These are phyloP conservation scores for Meyerozyma guilliermondii DNA, from an alignment of 1,139 yeast genomes.

Conservation along the genomic window DNA sequence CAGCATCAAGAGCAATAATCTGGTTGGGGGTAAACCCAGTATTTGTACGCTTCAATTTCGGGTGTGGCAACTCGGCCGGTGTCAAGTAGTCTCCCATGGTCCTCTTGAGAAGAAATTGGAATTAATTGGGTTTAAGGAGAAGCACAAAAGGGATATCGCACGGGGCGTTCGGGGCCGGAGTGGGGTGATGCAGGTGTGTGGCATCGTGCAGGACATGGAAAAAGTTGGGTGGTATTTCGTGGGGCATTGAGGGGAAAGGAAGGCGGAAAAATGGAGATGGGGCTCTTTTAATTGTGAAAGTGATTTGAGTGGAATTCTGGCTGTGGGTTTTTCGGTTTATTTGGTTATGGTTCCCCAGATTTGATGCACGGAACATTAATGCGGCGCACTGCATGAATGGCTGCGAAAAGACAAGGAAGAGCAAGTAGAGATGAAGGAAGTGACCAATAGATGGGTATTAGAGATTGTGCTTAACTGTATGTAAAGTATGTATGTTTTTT, in stretches of 20 bases:
- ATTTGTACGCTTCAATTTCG: conserved; percentile 60
- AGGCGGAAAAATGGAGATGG: not conserved
- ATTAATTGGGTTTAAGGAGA: not conserved
- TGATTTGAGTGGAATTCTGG: not conserved
- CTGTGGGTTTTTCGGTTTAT: too few relatives aligned
- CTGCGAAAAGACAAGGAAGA: not conserved
- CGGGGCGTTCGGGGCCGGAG: conserved; percentile 1
- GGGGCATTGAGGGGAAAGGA: not conserved
- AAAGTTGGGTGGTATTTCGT: not conserved
- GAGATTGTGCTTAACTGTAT: too few relatives aligned
- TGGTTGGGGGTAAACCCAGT: conserved; percentile 92
- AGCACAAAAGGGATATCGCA: not conserved
- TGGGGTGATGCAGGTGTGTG: not conserved
- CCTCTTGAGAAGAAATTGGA: not conserved
- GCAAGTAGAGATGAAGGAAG: too few relatives aligned
- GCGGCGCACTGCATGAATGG: conserved; percentile 1
- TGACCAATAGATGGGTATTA: too few relatives aligned
- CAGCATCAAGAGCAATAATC: conserved; percentile 74
- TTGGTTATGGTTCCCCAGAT: not conserved
- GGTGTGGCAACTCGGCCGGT: conserved; percentile 39
- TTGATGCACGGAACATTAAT: not conserved
- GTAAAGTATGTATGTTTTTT: too few relatives aligned
- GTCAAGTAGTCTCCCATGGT: conserved; percentile 39
- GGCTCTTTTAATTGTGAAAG: not conserved
- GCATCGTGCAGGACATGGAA: not conserved